Percentiles rank a stretch among this genome's conserved stretches.
phyloP scores from a whole-genome alignment of 179 eudicot genomes.

The Spinacia oleracea region DNA sequence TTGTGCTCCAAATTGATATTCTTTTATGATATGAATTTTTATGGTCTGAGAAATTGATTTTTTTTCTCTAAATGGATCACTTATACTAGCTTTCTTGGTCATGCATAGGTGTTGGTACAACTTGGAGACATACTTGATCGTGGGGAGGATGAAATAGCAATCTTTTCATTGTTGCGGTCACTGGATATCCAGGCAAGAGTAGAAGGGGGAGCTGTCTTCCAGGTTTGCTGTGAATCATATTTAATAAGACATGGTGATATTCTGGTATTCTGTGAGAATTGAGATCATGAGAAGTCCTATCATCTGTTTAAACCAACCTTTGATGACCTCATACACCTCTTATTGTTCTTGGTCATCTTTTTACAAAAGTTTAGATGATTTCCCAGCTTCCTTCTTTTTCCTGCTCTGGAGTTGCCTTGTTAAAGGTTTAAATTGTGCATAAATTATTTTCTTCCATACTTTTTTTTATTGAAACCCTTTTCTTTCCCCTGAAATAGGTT shows the following conservation, averaged over 20 bases:
- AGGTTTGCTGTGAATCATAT: conserved; percentile 41
- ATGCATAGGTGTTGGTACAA: conserved; percentile 75
- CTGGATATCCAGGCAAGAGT: conserved; percentile 82
- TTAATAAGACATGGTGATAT: neutral
- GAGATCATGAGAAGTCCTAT: neutral
- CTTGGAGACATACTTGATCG: conserved; percentile 94
- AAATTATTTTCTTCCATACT: no score
- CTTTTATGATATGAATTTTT: neutral
- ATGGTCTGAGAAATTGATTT: neutral
- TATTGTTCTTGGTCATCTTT: neutral
- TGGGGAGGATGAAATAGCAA: conserved; percentile 94
- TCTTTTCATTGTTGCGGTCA: conserved; percentile 76
- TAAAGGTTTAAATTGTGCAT: neutral
- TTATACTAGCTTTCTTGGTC: conserved; percentile 13
- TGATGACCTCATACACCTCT: neutral
- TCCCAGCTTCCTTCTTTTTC: neutral
- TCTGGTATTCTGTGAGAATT: neutral
- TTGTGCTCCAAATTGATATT: neutral
- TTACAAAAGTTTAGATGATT: neutral
- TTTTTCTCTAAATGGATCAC: neutral
- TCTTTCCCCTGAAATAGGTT: conserved; percentile 42
- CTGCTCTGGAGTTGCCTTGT: neutral
- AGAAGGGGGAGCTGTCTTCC: conserved; percentile 91
- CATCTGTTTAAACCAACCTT: neutral
- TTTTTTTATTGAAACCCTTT: neutral